phyloP scores from a whole-genome alignment of 768 basidiomycete species.

The Suillus brevipes region DNA sequence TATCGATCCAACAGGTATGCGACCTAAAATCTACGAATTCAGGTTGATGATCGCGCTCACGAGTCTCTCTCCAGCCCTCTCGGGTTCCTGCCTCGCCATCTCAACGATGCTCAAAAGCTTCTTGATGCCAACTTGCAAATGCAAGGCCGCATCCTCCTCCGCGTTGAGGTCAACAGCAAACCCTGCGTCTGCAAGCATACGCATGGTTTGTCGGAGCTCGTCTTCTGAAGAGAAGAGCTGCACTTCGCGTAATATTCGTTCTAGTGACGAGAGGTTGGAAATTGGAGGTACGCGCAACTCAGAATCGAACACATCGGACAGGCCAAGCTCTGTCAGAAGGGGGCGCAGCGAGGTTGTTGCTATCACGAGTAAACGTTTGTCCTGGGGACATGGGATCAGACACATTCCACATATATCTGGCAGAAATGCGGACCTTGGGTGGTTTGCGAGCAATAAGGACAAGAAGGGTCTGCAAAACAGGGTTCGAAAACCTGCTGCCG shows the following conservation, averaged over 20 bases:
- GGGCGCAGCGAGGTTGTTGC: conserved; percentile 89
- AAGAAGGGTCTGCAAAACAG: conserved; percentile 85
- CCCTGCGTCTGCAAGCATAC: conserved; percentile 72
- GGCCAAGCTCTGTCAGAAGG: conserved; percentile 84
- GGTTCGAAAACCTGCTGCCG: conserved; percentile 95
- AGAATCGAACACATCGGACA: conserved; percentile 87
- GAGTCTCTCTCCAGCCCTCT: conserved; percentile 73
- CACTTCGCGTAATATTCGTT: conserved; percentile 75
- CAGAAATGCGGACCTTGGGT: conserved; percentile 69
- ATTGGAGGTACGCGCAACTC: conserved; percentile 86
- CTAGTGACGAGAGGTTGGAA: conserved; percentile 66
- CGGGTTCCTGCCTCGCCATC: conserved; percentile 96
- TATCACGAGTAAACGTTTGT: conserved; percentile 86
- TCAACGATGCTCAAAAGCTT: conserved; percentile 88
- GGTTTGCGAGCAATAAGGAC: conserved; percentile 88
- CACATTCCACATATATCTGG: neutral
- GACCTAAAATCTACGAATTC: conserved; percentile 13
- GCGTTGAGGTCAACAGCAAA: conserved; percentile 49
- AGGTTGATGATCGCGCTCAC: conserved; percentile 63
- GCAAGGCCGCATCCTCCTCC: conserved; percentile 45
- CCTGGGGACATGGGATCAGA: conserved; percentile 44
- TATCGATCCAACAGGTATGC: conserved; percentile 5
- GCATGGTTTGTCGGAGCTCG: conserved; percentile 59
- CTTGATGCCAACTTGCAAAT: conserved; percentile 88
- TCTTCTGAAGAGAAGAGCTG: conserved; percentile 64